A percentile compares a stretch with the other conserved stretches of the same genome.
Conservation (phyloP, 257 asterid genomes). For the Ligustrum vulgare region DNA sequence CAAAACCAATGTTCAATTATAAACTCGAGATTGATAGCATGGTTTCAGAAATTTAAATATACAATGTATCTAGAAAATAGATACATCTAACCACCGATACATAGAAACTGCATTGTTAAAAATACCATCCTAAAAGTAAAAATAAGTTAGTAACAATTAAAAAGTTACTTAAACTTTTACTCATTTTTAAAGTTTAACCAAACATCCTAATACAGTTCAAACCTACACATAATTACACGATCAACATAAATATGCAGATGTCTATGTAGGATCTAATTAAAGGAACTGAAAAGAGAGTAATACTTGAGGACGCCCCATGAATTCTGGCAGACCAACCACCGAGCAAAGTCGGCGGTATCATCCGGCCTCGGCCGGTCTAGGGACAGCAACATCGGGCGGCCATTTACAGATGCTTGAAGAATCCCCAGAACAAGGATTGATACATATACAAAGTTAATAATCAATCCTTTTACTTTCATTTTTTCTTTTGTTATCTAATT, state of each 20-base stretch:
- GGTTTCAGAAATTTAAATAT: not conserved
- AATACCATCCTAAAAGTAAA: not conserved
- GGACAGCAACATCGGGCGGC: slow-evolving; percentile 50
- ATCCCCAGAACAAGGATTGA: slow-evolving; percentile 26
- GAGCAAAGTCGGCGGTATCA: slow-evolving; percentile 72
- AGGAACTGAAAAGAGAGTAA: not conserved
- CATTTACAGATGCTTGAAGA: slow-evolving; percentile 39
- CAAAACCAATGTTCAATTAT: not conserved
- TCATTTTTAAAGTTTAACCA: not conserved
- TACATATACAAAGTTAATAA: slow-evolving; percentile 23
- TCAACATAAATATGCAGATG: not conserved
- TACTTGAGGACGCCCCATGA: slow-evolving; percentile 92
- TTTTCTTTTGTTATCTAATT: not conserved
- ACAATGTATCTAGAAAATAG: not conserved
- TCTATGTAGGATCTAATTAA: not conserved
- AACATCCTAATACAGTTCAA: not conserved
- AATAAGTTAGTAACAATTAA: not conserved
- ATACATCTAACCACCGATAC: not conserved
- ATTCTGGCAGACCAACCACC: slow-evolving; percentile 82
- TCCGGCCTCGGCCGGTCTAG: slow-evolving; percentile 54
- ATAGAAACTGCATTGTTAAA: not conserved
- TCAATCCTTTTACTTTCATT: slow-evolving; percentile 24
- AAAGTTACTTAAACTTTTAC: not conserved
- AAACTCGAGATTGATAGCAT: not conserved
- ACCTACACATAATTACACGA: not conserved